Evolutionary conservation across 2,329 filamentous ascomycete genomes (phyloP).

Genomic region (Botrytis sinoallii): DNA sequence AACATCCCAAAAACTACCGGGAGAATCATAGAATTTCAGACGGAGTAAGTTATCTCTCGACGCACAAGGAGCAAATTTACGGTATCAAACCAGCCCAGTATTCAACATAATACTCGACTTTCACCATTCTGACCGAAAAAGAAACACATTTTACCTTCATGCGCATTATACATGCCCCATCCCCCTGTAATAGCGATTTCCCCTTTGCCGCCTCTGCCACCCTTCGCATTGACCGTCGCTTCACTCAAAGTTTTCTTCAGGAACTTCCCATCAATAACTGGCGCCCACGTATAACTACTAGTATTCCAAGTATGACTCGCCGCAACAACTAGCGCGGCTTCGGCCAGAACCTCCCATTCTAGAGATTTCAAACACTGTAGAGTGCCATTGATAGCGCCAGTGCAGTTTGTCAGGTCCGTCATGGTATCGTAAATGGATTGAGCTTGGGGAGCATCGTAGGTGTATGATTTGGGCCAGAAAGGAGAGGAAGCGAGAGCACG

Average conservation of each 20-base stretch:
- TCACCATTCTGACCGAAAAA: background rate
- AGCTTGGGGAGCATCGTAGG: slow-evolving; percentile 46
- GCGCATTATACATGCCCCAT: slow-evolving; percentile 58
- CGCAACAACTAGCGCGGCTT: slow-evolving; percentile 50
- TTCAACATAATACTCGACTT: background rate
- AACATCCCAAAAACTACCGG: background rate
- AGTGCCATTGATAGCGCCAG: slow-evolving; percentile 39
- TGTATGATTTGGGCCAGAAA: slow-evolving; percentile 54
- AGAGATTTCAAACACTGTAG: slow-evolving; percentile 53
- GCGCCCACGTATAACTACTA: slow-evolving; percentile 57
- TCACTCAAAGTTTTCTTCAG: slow-evolving; percentile 47
- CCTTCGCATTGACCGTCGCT: slow-evolving; percentile 36
- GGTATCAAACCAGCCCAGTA: background rate
- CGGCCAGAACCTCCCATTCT: slow-evolving; percentile 51
- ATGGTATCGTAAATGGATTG: slow-evolving; percentile 47
- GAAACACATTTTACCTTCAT: slow-evolving; percentile 42
- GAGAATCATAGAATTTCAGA: too few species aligned
- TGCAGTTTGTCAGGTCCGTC: slow-evolving; percentile 43
- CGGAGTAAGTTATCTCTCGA: too few species aligned
- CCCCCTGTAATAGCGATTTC: slow-evolving; percentile 46
- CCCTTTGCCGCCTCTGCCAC: slow-evolving; percentile 25
- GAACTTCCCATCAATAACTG: slow-evolving; percentile 57
- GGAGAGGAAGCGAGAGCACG: slow-evolving; percentile 51
- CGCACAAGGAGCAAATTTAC: background rate
- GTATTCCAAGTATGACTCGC: slow-evolving; percentile 52